Evolutionary conservation across 352 stramenopile genomes (phyloP).

Genomic region (Phytophthora kernoviae): DNA sequence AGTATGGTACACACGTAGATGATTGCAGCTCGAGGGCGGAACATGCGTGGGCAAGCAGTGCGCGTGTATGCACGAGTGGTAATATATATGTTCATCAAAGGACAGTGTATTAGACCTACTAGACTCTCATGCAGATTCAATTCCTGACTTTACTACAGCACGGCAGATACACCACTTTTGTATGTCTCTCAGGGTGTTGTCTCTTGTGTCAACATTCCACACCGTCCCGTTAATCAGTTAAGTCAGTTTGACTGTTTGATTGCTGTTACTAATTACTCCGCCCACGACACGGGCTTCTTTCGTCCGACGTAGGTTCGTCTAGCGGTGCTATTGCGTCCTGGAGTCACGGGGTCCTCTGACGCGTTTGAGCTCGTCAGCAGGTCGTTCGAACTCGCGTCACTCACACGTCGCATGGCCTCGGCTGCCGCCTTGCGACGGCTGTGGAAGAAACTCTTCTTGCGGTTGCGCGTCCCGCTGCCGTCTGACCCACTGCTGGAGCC

Average conservation of each 20-base stretch:
- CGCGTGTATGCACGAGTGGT: too few species aligned
- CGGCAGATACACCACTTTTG: slow-evolving; percentile 17
- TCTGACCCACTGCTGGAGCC: slow-evolving; percentile 58
- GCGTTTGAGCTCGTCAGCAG: slow-evolving; percentile 38
- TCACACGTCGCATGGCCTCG: slow-evolving; percentile 42
- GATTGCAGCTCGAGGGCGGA: too few species aligned
- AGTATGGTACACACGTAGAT: too few species aligned
- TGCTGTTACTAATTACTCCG: slow-evolving; percentile 42
- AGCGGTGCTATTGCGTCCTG: slow-evolving; percentile 24
- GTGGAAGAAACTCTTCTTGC: slow-evolving; percentile 49
- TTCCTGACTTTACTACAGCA: slow-evolving; percentile 26
- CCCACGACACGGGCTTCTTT: slow-evolving; percentile 83
- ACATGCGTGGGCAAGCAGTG: too few species aligned
- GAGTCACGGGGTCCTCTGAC: slow-evolving; percentile 29
- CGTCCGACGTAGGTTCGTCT: slow-evolving; percentile 74
- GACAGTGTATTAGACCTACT: background rate
- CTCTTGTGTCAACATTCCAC: slow-evolving; percentile 19
- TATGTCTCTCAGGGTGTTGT: slow-evolving; percentile 7
- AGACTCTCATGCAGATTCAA: slow-evolving; percentile 22
- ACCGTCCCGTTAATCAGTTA: slow-evolving; percentile 8
- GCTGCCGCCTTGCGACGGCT: slow-evolving; percentile 40
- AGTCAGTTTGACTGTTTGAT: slow-evolving; percentile 1
- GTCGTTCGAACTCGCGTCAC: slow-evolving; percentile 29
- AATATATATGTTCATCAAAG: too few species aligned
- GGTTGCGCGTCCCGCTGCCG: slow-evolving; percentile 31